Conservation (phyloP, 1,139 yeast genomes). For the Magnusiomyces sp. region DNA sequence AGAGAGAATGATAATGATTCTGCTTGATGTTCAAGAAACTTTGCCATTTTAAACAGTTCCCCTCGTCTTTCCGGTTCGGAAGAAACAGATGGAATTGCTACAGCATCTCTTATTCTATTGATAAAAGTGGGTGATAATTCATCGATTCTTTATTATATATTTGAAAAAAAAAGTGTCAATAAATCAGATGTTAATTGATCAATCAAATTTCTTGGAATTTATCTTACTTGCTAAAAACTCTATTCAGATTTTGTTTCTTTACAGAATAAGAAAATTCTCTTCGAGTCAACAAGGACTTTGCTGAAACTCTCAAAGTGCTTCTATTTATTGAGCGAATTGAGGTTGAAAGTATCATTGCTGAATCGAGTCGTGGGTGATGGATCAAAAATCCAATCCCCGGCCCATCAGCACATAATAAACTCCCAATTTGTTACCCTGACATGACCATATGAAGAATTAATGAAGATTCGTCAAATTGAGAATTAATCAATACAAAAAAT, state of each 20-base stretch:
- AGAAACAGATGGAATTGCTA: slow-evolving; percentile 91
- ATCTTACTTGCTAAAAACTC: background rate
- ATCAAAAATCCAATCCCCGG: too few species aligned
- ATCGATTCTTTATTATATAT: slow-evolving; percentile 7
- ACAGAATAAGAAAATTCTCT: too few species aligned
- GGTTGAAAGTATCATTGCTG: too few species aligned
- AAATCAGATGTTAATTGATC: background rate
- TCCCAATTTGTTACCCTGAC: too few species aligned
- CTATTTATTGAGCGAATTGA: too few species aligned
- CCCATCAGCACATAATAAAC: too few species aligned
- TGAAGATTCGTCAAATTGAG: too few species aligned
- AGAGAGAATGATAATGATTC: slow-evolving; percentile 62
- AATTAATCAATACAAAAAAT: too few species aligned
- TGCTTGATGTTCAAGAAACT: slow-evolving; percentile 65
- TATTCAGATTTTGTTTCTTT: background rate
- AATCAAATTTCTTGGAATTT: background rate
- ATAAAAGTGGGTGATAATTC: slow-evolving; percentile 3
- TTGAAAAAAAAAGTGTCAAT: background rate
- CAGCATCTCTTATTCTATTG: slow-evolving; percentile 52
- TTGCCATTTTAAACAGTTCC: slow-evolving; percentile 49
- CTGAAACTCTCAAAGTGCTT: too few species aligned
- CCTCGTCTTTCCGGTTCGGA: slow-evolving; percentile 84
- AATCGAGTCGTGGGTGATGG: too few species aligned
- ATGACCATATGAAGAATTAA: too few species aligned
- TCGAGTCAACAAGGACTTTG: too few species aligned